These are phyloP conservation scores for Colletotrichum abscissum DNA, from an alignment of 2,329 filamentous ascomycete genomes.

Conservation along the genomic window DNA sequence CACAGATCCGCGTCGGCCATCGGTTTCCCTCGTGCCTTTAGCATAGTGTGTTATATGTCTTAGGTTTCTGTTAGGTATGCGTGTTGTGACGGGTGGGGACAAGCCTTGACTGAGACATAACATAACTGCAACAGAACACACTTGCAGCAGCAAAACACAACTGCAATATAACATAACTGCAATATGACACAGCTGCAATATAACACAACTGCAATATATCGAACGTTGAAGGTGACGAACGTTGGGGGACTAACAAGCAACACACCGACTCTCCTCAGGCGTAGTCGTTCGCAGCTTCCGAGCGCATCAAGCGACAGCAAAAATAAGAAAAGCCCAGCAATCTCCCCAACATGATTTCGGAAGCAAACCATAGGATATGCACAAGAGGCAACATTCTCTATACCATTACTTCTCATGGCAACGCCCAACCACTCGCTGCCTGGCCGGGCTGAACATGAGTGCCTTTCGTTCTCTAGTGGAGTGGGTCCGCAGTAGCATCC, in stretches of 20 bases:
- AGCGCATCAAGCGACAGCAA: neutral
- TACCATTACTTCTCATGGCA: neutral
- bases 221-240: neutral
- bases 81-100: neutral
- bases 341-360: neutral
- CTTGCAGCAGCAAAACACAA: no score
- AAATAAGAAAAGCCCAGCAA: neutral
- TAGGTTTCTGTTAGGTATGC: no score
- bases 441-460: neutral
- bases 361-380: neutral
- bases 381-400: neutral
- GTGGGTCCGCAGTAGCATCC: neutral
- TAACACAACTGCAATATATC: neutral
- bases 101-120: neutral
- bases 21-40: no score
- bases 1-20: no score
- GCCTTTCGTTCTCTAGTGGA: neutral
- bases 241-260: no score
- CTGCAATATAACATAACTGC: neutral
- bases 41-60: neutral
- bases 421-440: neutral
- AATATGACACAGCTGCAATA: neutral
- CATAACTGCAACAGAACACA: no score
- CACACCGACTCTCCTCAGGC: neutral
- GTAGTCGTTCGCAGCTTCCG: neutral